phyloP scores from a whole-genome alignment of 768 basidiomycete genomes.

The Coprinopsis cinerea region DNA sequence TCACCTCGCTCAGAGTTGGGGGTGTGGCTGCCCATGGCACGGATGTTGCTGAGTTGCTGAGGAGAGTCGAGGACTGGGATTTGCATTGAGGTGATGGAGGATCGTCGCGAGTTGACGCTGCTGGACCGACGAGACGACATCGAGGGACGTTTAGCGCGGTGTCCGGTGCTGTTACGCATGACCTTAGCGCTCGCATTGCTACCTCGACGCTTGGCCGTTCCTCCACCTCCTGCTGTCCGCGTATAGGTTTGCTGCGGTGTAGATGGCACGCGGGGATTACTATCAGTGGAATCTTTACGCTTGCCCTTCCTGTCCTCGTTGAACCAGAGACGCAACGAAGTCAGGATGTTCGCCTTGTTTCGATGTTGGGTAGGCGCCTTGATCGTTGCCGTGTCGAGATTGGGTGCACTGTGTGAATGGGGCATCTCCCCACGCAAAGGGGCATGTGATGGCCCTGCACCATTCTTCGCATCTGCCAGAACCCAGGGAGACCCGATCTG shows the following conservation, averaged over 20 bases:
- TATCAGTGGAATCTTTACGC: constrained; percentile 49
- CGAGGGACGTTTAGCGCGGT: constrained; percentile 63
- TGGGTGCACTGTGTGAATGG: constrained; percentile 41
- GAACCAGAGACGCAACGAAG: constrained; percentile 88
- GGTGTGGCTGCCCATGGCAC: constrained; percentile 75
- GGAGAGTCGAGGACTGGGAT: constrained; percentile 55
- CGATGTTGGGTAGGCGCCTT: constrained; percentile 27
- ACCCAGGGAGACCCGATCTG: constrained; percentile 72
- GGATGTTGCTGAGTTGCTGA: constrained; percentile 49
- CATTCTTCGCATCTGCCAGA: constrained; percentile 48
- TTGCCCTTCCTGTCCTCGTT: constrained; percentile 88
- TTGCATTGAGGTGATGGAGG: constrained; percentile 45
- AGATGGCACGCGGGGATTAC: not conserved
- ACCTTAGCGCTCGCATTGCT: constrained; percentile 34
- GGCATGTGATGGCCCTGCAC: constrained; percentile 28
- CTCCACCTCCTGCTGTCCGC: constrained; percentile 19
- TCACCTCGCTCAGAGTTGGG: constrained; percentile 85
- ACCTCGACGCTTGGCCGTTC: constrained; percentile 43
- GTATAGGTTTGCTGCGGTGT: constrained; percentile 13
- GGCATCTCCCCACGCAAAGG: constrained; percentile 45
- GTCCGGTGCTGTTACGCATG: constrained; percentile 28
- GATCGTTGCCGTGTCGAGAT: constrained; percentile 23
- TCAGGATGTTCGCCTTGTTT: constrained; percentile 75
- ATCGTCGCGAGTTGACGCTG: constrained; percentile 82
- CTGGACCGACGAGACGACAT: constrained; percentile 83